phyloP scores from a whole-genome alignment of 495 filamentous ascomycete genomes.

The Penicillium taxi region DNA sequence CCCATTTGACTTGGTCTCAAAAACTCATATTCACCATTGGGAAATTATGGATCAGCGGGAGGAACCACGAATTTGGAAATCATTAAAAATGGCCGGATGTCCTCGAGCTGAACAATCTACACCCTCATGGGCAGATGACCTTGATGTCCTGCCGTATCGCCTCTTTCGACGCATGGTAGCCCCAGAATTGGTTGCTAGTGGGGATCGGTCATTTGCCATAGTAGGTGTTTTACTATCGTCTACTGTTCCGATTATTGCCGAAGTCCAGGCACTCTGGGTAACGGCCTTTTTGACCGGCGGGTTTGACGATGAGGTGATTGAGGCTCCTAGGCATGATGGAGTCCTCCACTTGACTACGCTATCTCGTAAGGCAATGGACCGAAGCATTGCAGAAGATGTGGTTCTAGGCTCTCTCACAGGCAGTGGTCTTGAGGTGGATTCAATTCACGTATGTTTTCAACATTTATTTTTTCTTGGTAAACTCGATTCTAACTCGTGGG shows the following conservation, averaged over 20 bases:
- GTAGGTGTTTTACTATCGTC: slow-evolving; percentile 50
- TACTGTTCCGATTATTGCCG: slow-evolving; percentile 47
- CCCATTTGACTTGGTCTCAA: background rate
- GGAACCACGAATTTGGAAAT: slow-evolving; percentile 5
- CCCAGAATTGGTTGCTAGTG: slow-evolving; percentile 38
- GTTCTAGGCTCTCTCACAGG: slow-evolving; percentile 21
- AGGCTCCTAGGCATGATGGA: background rate
- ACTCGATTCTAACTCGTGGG: background rate
- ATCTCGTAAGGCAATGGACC: slow-evolving; percentile 9
- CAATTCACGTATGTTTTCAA: slow-evolving; percentile 18
- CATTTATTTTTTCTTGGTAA: background rate
- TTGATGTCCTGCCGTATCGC: slow-evolving; percentile 17
- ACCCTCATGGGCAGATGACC: slow-evolving; percentile 13
- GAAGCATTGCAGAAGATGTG: slow-evolving; percentile 21
- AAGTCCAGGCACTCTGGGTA: slow-evolving; percentile 63
- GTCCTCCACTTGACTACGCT: slow-evolving; percentile 4
- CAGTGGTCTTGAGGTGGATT: slow-evolving; percentile 19
- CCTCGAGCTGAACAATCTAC: slow-evolving; percentile 3
- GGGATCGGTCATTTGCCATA: slow-evolving; percentile 53
- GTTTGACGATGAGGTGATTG: slow-evolving; percentile 8
- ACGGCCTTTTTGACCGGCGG: slow-evolving; percentile 43
- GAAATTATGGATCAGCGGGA: slow-evolving; percentile 8
- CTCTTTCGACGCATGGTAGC: slow-evolving; percentile 58
- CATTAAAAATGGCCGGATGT: slow-evolving; percentile 8
- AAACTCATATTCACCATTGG: slow-evolving; percentile 9